phyloP scores from a whole-genome alignment of 331 rosid genomes.

The Acacia pycnantha region DNA sequence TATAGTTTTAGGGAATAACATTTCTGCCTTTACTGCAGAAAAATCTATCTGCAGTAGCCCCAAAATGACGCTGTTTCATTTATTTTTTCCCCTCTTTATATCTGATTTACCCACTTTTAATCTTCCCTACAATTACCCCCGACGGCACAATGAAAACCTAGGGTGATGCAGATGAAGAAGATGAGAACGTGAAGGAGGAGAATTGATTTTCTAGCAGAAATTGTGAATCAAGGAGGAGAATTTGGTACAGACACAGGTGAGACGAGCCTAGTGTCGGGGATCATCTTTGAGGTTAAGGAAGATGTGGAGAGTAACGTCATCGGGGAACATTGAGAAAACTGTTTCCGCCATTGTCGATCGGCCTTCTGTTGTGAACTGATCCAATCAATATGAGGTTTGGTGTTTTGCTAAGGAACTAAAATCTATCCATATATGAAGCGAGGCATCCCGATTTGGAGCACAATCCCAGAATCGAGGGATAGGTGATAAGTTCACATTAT shows the following conservation, averaged over 20 bases:
- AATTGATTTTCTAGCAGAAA: slow-evolving; percentile 64
- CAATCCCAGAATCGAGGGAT: background rate
- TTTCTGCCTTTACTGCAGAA: too few relatives aligned
- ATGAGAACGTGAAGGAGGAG: too few relatives aligned
- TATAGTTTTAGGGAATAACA: too few relatives aligned
- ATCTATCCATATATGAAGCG: background rate
- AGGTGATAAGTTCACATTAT: too few relatives aligned
- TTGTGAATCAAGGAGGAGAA: slow-evolving; percentile 58
- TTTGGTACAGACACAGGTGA: slow-evolving; percentile 74
- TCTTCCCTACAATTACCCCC: too few relatives aligned
- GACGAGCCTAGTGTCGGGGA: slow-evolving; percentile 85
- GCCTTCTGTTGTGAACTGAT: background rate
- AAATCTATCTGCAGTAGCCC: too few relatives aligned
- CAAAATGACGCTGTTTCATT: too few relatives aligned
- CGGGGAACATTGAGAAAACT: slow-evolving; percentile 53
- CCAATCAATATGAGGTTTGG: background rate
- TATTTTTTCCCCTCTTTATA: too few relatives aligned
- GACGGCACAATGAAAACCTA: too few relatives aligned
- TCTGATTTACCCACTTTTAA: too few relatives aligned
- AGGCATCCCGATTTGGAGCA: background rate
- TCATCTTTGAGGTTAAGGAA: slow-evolving; percentile 68
- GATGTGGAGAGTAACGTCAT: slow-evolving; percentile 64
- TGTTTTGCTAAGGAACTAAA: background rate
- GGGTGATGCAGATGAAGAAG: too few relatives aligned
- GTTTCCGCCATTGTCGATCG: slow-evolving; percentile 29